These are phyloP conservation scores for Chytriomyces confervae DNA, from an alignment of 192 early-diverging fungal species.

Conservation along the genomic window DNA sequence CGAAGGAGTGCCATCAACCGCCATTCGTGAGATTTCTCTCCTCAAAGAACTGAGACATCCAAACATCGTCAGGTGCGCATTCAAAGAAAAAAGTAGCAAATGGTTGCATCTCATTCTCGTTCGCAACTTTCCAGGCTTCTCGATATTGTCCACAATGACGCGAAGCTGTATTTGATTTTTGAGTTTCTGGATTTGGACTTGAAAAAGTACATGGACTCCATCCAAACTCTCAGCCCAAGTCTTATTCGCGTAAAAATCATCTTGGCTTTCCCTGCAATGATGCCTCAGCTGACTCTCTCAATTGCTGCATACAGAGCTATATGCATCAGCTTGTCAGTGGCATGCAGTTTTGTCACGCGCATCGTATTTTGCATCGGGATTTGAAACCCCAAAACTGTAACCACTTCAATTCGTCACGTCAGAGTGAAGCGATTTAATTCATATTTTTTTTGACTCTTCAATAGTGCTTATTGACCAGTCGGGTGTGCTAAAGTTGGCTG, in stretches of 20 bases:
- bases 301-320: slow-evolving; percentile 72
- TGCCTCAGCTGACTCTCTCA: too few species aligned
- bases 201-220: slow-evolving; percentile 83
- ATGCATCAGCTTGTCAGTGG: slow-evolving; percentile 88
- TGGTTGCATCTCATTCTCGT: neutral
- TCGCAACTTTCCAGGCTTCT: slow-evolving; percentile 57
- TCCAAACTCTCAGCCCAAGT: slow-evolving; percentile 52
- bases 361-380: slow-evolving; percentile 94
- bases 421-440: neutral
- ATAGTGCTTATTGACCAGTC: slow-evolving; percentile 84
- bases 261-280: neutral
- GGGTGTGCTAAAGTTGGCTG: slow-evolving; percentile 89
- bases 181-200: slow-evolving; percentile 94
- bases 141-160: slow-evolving; percentile 87
- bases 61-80: slow-evolving; percentile 66
- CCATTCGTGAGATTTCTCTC: slow-evolving; percentile 97
- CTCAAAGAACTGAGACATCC: slow-evolving; percentile 95
- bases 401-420: neutral
- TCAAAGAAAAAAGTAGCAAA: slow-evolving; percentile 44
- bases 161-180: slow-evolving; percentile 92
- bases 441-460: neutral
- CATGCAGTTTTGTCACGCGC: slow-evolving; percentile 87
- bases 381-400: slow-evolving; percentile 93
- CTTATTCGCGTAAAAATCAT: slow-evolving; percentile 60
- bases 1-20: slow-evolving; percentile 95